These are phyloP conservation scores for Quercus glauca DNA, from an alignment of 306 rosid genomes.

Conservation along the genomic window DNA sequence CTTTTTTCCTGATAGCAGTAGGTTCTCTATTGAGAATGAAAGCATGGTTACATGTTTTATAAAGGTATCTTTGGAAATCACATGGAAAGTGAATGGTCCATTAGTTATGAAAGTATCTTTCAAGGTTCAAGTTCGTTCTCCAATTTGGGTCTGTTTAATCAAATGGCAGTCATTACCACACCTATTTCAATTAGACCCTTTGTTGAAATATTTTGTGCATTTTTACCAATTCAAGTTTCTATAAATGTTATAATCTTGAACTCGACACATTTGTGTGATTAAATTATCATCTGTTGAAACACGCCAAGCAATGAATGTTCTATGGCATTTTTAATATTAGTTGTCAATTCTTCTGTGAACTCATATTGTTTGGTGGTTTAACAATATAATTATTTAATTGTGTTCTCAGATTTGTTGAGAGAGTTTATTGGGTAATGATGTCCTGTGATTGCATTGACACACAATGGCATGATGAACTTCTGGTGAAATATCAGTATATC, in stretches of 20 bases:
- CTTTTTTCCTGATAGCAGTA: background rate
- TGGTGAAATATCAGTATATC: slow-evolving; percentile 88
- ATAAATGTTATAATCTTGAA: background rate
- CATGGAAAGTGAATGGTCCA: background rate
- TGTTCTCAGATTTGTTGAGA: slow-evolving; percentile 42
- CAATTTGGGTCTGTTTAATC: slow-evolving; percentile 12
- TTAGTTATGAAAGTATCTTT: background rate
- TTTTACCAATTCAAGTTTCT: background rate
- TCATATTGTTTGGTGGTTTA: background rate
- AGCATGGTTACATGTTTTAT: background rate
- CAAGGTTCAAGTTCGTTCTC: background rate
- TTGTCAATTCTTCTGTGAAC: background rate
- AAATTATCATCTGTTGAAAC: background rate
- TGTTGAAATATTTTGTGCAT: background rate
- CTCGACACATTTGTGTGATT: background rate
- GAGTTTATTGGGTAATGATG: slow-evolving; percentile 48
- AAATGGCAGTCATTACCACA: background rate
- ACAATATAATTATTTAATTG: background rate
- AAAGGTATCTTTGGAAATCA: background rate
- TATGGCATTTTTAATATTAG: background rate
- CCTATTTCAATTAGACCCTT: background rate
- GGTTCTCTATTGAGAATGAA: background rate
- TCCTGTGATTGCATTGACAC: slow-evolving; percentile 83
- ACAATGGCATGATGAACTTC: slow-evolving; percentile 84
- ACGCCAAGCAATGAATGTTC: background rate